Base-by-base conservation (phyloP, 2,329 filamentous ascomycete genomes). In the Blastomyces silverae region DNA sequence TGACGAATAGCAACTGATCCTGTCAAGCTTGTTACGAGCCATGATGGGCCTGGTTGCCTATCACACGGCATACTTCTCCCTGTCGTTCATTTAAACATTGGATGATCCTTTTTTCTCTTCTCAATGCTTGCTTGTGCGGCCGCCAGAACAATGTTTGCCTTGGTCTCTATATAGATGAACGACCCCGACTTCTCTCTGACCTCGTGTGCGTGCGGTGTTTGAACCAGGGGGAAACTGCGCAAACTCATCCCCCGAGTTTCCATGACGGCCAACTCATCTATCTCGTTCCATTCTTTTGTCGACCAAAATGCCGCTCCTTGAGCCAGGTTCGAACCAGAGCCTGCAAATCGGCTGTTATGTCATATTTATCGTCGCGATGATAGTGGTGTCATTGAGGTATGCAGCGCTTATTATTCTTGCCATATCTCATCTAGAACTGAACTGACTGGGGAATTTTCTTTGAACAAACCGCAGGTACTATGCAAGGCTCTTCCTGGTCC, bases 291-390 rank as follows among this genome's bases (percentile, higher is more conserved):
- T 50, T 34, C 13, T 28, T 53, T 25, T 53, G 15, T 22, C 13
- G 1, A 34, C 3, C 37, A 28, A 3, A 44, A 59, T 59, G 56
- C 2, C 7, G 2, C 37, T 59, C n/a, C 4, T 42, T 44, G n/a
- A 59, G n/a, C 31, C 37, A 4, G 56, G 37, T 15, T 59, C 37
- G n/a, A 42, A 39, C 13, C 37, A 22, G 37, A 59, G 56, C n/a
- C 56, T 59, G n/a, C n/a, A 42, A 44, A 39, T 25, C 13, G 20
- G 11, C 37, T 59, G 37, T 7, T 59, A 44, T 44, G 56, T 59
- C 39, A 59, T 59, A 5, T 44, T 59, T 42, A n/a, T 4, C 7
- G 13, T 44, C 1, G 20, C 37, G 17, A 11, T 59, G 56, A 6
- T 25, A 20, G 56, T 44, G 2, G n/a, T 25, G 11, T 15, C 20